phyloP scores from a whole-genome alignment of 768 basidiomycete species.

The Rickenella mellea region DNA sequence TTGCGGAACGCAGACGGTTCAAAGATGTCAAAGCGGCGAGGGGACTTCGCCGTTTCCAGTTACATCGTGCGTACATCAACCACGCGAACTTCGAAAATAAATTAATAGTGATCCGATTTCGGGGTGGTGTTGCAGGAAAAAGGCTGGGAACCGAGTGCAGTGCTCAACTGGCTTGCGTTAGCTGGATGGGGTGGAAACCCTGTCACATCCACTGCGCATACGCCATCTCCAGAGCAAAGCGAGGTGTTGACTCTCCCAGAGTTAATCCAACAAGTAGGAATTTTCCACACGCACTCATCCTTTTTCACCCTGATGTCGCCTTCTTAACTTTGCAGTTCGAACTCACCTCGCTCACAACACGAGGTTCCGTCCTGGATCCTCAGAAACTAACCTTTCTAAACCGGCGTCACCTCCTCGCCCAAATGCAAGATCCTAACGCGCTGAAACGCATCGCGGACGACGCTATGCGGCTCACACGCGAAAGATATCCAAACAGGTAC shows the following conservation, averaged over 20 bases:
- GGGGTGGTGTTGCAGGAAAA: conserved; percentile 38
- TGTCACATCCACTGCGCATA: conserved; percentile 12
- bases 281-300: neutral
- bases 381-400: conserved; percentile 82
- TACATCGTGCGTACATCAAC: conserved; percentile 54
- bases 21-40: conserved; percentile 93
- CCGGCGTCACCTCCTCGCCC: too few species aligned
- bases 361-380: conserved; percentile 74
- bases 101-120: neutral
- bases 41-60: conserved; percentile 78
- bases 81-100: neutral
- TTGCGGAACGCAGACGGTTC: conserved; percentile 83
- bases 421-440: too few species aligned
- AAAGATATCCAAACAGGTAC: too few species aligned
- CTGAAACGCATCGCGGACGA: too few species aligned
- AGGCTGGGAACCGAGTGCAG: conserved; percentile 84
- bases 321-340: conserved; percentile 48
- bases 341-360: conserved; percentile 64
- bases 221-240: conserved; percentile 56
- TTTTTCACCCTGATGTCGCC: neutral
- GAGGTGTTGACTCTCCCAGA: conserved; percentile 48
- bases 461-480: too few species aligned
- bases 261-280: conserved; percentile 53
- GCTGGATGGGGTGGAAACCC: conserved; percentile 82
- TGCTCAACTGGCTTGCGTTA: conserved; percentile 89